A percentile compares a stretch with the other conserved stretches of the same genome.
Conservation (phyloP, 1,284 basidiomycete genomes). For the Moesziomyces antarcticus region DNA sequence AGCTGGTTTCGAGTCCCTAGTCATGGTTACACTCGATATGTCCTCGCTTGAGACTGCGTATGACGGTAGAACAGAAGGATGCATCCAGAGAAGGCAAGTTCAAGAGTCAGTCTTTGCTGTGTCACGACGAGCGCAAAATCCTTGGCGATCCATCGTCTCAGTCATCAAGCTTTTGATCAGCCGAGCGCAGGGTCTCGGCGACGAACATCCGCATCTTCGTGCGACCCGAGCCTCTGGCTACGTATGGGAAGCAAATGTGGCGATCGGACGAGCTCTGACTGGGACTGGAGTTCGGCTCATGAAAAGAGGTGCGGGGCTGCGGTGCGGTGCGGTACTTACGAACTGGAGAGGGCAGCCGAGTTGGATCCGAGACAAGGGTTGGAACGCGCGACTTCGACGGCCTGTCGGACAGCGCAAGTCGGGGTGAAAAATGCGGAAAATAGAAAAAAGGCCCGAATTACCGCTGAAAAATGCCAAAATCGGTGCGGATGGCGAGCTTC, state of each 20-base stretch:
- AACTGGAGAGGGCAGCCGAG: background rate
- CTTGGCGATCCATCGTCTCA: background rate
- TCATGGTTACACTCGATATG: background rate
- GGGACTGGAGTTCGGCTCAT: background rate
- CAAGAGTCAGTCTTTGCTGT: background rate
- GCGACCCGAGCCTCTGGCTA: background rate
- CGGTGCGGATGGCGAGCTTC: background rate
- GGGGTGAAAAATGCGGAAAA: background rate
- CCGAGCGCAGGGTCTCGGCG: background rate
- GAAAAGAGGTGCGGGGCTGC: background rate
- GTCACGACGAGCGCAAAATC: background rate
- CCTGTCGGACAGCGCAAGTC: conserved; percentile 27
- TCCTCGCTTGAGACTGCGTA: background rate
- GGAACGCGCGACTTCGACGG: conserved; percentile 12
- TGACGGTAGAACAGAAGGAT: background rate
- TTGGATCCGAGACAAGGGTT: conserved; percentile 25
- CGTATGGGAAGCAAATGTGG: conserved; percentile 1
- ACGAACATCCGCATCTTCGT: background rate
- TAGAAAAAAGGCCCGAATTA: conserved; percentile 1
- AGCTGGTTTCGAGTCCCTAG: background rate
- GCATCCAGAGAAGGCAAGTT: background rate
- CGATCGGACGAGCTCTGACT: background rate
- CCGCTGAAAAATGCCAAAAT: background rate
- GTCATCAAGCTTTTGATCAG: background rate
- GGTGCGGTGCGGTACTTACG: conserved; percentile 12